Evolutionary conservation across 2,329 filamentous ascomycete genomes (phyloP).

Genomic region (Tolypocladium paradoxum): DNA sequence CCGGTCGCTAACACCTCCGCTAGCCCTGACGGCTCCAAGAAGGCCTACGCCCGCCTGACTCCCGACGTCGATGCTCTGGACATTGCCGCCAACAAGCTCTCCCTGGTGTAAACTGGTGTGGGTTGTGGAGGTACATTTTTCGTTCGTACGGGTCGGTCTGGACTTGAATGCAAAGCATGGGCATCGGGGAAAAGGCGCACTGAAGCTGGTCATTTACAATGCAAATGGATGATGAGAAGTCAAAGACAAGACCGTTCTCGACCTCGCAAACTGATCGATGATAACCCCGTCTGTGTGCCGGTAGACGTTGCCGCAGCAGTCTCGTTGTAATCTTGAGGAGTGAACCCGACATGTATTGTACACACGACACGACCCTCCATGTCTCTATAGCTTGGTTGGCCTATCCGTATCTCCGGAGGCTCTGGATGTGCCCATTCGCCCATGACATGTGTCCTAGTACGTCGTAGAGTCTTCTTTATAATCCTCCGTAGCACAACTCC

Average conservation of each 20-base stretch:
- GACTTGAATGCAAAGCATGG: conserved; percentile 22
- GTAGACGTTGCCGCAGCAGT: background rate
- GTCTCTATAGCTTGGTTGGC: background rate
- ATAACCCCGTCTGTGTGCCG: background rate
- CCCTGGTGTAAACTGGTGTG: conserved; percentile 65
- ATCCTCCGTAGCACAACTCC: background rate
- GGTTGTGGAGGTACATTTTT: conserved; percentile 8
- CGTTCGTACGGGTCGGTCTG: conserved; percentile 30
- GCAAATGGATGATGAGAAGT: conserved; percentile 22
- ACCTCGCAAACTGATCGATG: background rate
- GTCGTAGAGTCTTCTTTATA: background rate
- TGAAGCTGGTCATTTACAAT: conserved; percentile 22
- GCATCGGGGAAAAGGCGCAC: conserved; percentile 26
- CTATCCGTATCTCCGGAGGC: background rate
- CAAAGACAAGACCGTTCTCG: conserved; percentile 1
- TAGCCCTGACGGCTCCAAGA: conserved; percentile 90
- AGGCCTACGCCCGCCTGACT: conserved; percentile 94
- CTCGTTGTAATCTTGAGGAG: background rate
- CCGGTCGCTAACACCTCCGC: background rate
- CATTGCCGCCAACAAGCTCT: conserved; percentile 98
- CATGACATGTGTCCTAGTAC: background rate
- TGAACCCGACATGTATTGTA: background rate
- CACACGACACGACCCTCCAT: background rate
- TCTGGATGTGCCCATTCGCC: background rate
- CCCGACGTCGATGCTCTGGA: conserved; percentile 96